phyloP scores from a whole-genome alignment of 805 yeast species.

The Suhomyces tanzawaensis region DNA sequence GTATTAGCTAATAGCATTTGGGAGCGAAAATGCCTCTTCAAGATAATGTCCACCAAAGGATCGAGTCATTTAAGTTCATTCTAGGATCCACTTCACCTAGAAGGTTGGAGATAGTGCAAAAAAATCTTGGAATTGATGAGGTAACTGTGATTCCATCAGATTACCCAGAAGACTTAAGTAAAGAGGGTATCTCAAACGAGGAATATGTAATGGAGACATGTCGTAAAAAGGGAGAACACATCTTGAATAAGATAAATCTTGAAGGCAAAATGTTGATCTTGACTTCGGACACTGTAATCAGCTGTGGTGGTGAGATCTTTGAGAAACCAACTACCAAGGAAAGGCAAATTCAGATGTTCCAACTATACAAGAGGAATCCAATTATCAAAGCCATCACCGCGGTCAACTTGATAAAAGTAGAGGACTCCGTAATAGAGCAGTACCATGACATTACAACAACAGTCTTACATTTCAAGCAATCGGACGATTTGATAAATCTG shows the following conservation, averaged over 20 bases:
- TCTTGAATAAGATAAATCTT: constrained; percentile 42
- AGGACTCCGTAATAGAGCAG: constrained; percentile 5
- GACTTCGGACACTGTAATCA: constrained; percentile 81
- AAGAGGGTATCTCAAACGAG: constrained; percentile 42
- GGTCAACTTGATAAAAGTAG: constrained; percentile 22
- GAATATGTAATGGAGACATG: constrained; percentile 73
- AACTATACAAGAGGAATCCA: constrained; percentile 18
- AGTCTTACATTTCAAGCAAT: constrained; percentile 48
- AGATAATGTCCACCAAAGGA: too few species aligned
- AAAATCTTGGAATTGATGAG: constrained; percentile 51
- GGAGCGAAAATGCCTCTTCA: too few species aligned
- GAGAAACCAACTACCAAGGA: constrained; percentile 66
- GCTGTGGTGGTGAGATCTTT: constrained; percentile 54
- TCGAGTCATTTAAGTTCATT: constrained; percentile 47
- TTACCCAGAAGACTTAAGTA: constrained; percentile 75
- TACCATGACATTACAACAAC: constrained; percentile 28
- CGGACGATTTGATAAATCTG: constrained; percentile 53
- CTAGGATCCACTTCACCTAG: constrained; percentile 87
- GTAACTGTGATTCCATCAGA: constrained; percentile 55
- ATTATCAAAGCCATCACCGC: constrained; percentile 35
- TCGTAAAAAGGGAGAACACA: constrained; percentile 60
- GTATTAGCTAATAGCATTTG: too few species aligned
- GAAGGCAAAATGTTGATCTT: constrained; percentile 29
- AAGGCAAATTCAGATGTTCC: constrained; percentile 30
- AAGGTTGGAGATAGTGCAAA: constrained; percentile 62